Base-by-base conservation (phyloP, 2,329 filamentous ascomycete genomes). In the Nigrospora osmanthi region DNA sequence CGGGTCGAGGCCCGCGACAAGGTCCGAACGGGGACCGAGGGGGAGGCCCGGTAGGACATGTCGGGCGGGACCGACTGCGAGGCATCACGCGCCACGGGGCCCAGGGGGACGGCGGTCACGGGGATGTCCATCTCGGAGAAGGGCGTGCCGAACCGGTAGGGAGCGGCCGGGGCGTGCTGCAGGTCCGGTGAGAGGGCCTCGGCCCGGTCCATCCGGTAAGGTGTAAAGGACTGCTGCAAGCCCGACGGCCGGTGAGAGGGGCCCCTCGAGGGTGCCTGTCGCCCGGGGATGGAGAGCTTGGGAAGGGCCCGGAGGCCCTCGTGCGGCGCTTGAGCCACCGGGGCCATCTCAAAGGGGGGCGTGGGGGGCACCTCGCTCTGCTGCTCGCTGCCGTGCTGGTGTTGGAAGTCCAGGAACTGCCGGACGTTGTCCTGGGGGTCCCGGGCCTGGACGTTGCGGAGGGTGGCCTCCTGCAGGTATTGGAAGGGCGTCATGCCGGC, bases 11-110 rank as follows among this genome's bases (percentile, higher is more conserved):
- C 67, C 43, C 77, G 75, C 39, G 76, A 80, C 52, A 74, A 68
- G 36, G 72, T 73, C 23, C 75, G 64, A 59, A 46, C 54, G 53
- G 52, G 61, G 50, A 48, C 55, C 47, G 55, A 49, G 62, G 56
- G 47, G 58, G 47, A 60, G 61, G 48, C 62, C 31, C 81, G 79
- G 70, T 85, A 95, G 61, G 81, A 83, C 89, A 96, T 95, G 67
- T 95, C 83, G 7, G 91, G 91, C 37, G 91, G 91, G 0, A 96
- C 91, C 6, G 90, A 96, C 64, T 95, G 89, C 23, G 89, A 95
- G 39, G 75, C 72, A 58, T 93, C 85, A 42, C 91, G 85, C 38
- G 84, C 75, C 31, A 95, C 73, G 7, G 87, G 87, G 0, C 84
- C 87, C 14, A 81, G 56, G 1, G 80, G 79, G 37, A 90, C 72